Percentiles rank a stretch among this genome's conserved stretches.
Evolutionary conservation across 2,329 filamentous ascomycete species (phyloP).

Genomic region (Penicillium hordei): DNA sequence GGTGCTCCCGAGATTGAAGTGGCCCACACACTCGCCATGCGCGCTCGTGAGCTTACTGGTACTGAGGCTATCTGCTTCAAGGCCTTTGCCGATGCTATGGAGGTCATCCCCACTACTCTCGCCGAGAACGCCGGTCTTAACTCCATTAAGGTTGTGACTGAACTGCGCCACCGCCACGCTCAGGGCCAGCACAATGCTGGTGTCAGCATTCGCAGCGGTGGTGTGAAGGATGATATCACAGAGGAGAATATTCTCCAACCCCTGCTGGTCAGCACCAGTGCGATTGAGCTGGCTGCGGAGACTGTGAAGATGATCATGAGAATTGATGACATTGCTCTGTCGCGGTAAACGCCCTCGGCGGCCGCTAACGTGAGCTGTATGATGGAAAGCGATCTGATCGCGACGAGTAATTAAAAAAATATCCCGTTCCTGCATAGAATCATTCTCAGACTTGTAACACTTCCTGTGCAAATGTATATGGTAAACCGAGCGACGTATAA

Average conservation of each 20-base stretch:
- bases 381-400: slow-evolving; percentile 27
- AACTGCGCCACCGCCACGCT: slow-evolving; percentile 89
- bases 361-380: slow-evolving; percentile 25
- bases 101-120: slow-evolving; percentile 93
- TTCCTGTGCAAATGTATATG: background rate
- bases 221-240: slow-evolving; percentile 93
- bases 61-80: slow-evolving; percentile 99
- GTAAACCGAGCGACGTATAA: background rate
- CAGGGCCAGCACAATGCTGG: slow-evolving; percentile 94
- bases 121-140: slow-evolving; percentile 97
- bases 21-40: slow-evolving; percentile 78
- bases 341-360: slow-evolving; percentile 35
- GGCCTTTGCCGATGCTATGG: slow-evolving; percentile 95
- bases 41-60: slow-evolving; percentile 78
- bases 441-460: slow-evolving; percentile 1
- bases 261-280: slow-evolving; percentile 92
- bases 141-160: slow-evolving; percentile 97
- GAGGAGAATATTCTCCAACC: slow-evolving; percentile 97
- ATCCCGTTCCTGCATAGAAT: slow-evolving; percentile 21
- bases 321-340: slow-evolving; percentile 66
- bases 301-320: slow-evolving; percentile 93
- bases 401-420: slow-evolving; percentile 30
- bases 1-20: slow-evolving; percentile 97
- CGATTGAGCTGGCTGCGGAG: slow-evolving; percentile 94
- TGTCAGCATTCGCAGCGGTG: slow-evolving; percentile 96